Conservation (phyloP, 331 rosid genomes). For the Prunus yedoensis region DNA sequence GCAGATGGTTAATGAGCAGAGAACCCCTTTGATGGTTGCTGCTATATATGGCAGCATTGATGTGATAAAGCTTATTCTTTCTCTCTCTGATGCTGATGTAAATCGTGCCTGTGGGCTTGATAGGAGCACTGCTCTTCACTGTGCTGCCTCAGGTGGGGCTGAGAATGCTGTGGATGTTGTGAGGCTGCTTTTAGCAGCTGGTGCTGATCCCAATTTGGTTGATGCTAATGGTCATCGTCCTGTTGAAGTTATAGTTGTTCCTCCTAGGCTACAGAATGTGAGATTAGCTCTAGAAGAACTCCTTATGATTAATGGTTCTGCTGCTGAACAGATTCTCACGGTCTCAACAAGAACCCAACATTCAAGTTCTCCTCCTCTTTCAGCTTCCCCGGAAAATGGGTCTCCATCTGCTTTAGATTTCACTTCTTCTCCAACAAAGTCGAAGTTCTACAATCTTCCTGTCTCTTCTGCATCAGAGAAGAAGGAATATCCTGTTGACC, state of each 20-base stretch:
- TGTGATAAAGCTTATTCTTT: conserved; percentile 63
- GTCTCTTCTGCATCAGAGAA: conserved; percentile 63
- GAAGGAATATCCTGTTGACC: conserved; percentile 93
- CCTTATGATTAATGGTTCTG: conserved; percentile 50
- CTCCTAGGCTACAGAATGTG: conserved; percentile 53
- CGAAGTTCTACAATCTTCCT: conserved; percentile 47
- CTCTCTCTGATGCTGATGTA: conserved; percentile 57
- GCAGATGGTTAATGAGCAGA: conserved; percentile 78
- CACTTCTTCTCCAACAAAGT: conserved; percentile 42
- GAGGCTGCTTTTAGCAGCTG: conserved; percentile 69
- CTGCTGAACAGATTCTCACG: conserved; percentile 27
- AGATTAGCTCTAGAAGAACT: conserved; percentile 59
- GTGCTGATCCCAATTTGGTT: conserved; percentile 69
- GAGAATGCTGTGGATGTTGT: conserved; percentile 67
- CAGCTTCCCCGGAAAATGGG: conserved; percentile 62
- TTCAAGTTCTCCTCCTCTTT: conserved; percentile 59
- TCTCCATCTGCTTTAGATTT: conserved; percentile 61
- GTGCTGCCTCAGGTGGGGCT: conserved; percentile 93
- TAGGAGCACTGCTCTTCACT: conserved; percentile 88
- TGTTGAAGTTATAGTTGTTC: conserved; percentile 56
- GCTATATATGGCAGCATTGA: conserved; percentile 88
- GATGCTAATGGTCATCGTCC: conserved; percentile 78
- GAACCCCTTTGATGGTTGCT: conserved; percentile 92
- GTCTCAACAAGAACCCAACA: conserved; percentile 25
- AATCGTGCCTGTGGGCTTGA: conserved; percentile 65